Base-by-base conservation (phyloP, 1,284 basidiomycete genomes). In the Paramarasmius palmivorus region DNA sequence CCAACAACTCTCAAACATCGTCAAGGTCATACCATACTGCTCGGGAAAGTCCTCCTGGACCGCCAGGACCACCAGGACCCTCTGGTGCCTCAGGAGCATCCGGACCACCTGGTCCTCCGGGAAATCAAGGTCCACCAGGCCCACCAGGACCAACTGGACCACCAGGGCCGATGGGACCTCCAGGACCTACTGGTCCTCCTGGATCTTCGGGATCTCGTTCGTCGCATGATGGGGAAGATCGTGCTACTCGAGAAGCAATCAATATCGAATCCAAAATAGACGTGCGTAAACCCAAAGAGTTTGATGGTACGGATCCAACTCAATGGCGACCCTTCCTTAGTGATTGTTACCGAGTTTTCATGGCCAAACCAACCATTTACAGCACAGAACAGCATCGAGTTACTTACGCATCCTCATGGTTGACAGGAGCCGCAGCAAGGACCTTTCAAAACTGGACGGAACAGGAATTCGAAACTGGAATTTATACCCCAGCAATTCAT, bases 251-350 rank as follows among this genome's bases (percentile, higher is more conserved):
- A 32, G n/a, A n/a, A n/a, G n/a, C n/a, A n/a, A n/a, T n/a, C n/a
- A n/a, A n/a, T n/a, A n/a, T n/a, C n/a, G n/a, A 52, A 37, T 34
- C 50, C 4, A 52, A 52, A 20, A 17, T 52, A 22, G 50, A 52
- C 2, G 36, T 52, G 7, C 44, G 15, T 8, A 52, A 52, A 29
- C 50, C 50, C 1, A 20, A 19, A 15, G 12, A 22, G 4, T 52
- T 52, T 34, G 25, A 42, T 45, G 50, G 50, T 6, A 32, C 22
- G 8, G 45, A 45, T 4, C 14, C 40, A 17, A 34, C 32, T 10
- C 25, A 45, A 45, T 52, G 9, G 12, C 10, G 29, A n/a, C 15
- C 14, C 9, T 52, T 52, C 34, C 5, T 35, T 2, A 36, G 36
- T 25, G 25, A 19, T 51, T 51, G 49, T 32, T 22, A 41, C 15